Evolutionary conservation across 139 green algal species (phyloP), one percentile per base, ranked within the genome.

Genomic region (Choricystis sp.): DNA sequence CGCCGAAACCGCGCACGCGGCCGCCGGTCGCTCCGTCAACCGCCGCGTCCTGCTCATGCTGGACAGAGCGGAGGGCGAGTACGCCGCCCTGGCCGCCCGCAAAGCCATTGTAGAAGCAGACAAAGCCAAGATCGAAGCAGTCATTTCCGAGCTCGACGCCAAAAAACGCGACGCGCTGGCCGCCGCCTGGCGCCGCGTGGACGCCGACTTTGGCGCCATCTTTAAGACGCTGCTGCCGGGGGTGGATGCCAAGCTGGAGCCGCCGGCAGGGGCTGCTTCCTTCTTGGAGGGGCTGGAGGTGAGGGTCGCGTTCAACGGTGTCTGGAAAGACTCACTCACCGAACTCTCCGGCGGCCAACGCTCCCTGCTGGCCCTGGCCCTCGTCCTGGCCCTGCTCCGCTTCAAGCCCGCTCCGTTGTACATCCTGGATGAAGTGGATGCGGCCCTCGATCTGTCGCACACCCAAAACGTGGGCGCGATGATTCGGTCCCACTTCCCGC

Each of bases 351-450:
- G 94, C 14, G 94, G 94, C 0, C 94, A 99, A 79, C 85, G 90
- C 31, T 92, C 82, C 14, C 77, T 99, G 69, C 79, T 98, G 67
- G 90, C 94, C 4, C 85, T 99, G 2, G 94, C 83, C 3, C 83
- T 99, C 63, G 95, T 99, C 71, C 81, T 99, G 60, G 85, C 88
- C 76, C 79, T 98, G 77, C 86, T 95, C 63, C 78, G 95, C 25
- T 99, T 97, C 88, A 96, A 97, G 72, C 94, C 94, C 0, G 94
- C 94, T 1, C 94, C 94, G 31, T 83, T 99, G 70, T 99, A 99
- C 81, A 99, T 99, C 67, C 76, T 99, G 49, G 94, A 99, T 63
- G 94, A 99, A 82, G 92, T 96, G 28, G 94, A 99, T 71, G 87
- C 91, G 1, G 94, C 94, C 9, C 74, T 99, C 71, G 94, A 99